phyloP scores from a whole-genome alignment of 768 basidiomycete species.

The Pholiota conissans region DNA sequence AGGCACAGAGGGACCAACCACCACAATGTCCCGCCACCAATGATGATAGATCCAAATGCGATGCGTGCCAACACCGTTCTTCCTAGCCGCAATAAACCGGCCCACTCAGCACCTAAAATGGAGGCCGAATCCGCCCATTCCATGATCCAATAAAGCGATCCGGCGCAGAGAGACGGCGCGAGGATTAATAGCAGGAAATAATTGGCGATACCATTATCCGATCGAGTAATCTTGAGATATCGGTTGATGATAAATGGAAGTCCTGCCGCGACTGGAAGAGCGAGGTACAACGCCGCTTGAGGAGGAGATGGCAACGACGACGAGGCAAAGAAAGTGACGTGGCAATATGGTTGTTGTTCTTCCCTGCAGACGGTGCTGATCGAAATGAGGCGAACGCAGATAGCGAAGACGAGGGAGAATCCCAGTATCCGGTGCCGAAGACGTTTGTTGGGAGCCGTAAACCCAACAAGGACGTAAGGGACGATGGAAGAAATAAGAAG shows the following conservation, averaged over 20 bases:
- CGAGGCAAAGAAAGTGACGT: conserved; percentile 86
- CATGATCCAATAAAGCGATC: conserved; percentile 71
- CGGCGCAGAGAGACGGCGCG: conserved; percentile 56
- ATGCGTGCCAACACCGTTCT: conserved; percentile 66
- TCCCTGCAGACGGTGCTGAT: conserved; percentile 90
- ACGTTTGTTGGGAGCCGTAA: conserved; percentile 64
- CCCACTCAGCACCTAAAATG: conserved; percentile 40
- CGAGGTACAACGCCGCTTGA: conserved; percentile 52
- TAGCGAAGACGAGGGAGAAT: conserved; percentile 65
- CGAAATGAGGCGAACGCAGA: conserved; percentile 74
- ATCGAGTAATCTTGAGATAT: conserved; percentile 66
- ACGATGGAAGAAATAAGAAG: conserved; percentile 67
- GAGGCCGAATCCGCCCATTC: conserved; percentile 74
- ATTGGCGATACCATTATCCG: conserved; percentile 71
- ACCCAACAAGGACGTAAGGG: conserved; percentile 57
- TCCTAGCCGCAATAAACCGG: conserved; percentile 42
- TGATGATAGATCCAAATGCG: conserved; percentile 47
- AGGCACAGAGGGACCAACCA: conserved; percentile 74
- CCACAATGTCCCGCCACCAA: conserved; percentile 69
- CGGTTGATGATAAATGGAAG: conserved; percentile 56
- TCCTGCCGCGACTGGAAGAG: conserved; percentile 52
- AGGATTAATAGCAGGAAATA: conserved; percentile 62
- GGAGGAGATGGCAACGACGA: conserved; percentile 70
- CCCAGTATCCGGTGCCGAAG: conserved; percentile 77
- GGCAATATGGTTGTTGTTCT: conserved; percentile 89